Percentiles rank a stretch among this genome's conserved stretches.
phyloP scores from a whole-genome alignment of 257 asterid genomes.

The Jacaranda copaia region DNA sequence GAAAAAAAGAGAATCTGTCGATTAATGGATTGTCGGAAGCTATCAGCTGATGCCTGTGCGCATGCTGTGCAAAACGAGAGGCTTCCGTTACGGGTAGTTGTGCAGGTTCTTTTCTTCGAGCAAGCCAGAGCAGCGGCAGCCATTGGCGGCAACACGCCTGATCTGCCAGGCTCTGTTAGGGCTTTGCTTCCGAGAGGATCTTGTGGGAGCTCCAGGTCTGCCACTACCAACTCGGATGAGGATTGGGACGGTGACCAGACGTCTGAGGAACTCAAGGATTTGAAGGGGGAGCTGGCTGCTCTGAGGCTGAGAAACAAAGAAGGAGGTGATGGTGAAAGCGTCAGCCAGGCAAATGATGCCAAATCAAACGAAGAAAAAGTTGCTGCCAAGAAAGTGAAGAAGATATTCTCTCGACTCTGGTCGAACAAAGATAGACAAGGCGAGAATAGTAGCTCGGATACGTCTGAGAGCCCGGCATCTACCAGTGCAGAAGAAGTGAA shows the following conservation, averaged over 20 bases:
- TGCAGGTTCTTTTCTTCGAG: constrained; percentile 56
- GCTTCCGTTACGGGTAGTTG: constrained; percentile 56
- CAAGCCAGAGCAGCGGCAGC: constrained; percentile 58
- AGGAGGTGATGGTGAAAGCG: constrained; percentile 24
- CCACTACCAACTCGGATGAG: constrained; percentile 81
- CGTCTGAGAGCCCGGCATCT: constrained; percentile 84
- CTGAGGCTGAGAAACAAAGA: constrained; percentile 54
- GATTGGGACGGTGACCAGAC: constrained; percentile 80
- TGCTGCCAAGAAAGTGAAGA: constrained; percentile 56
- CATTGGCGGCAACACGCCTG: constrained; percentile 60
- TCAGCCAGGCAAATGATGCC: constrained; percentile 26
- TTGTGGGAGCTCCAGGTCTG: constrained; percentile 77
- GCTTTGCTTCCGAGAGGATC: constrained; percentile 65
- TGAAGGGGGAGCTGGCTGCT: constrained; percentile 65
- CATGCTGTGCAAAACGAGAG: constrained; percentile 62
- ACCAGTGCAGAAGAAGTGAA: constrained; percentile 64
- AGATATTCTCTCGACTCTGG: constrained; percentile 77
- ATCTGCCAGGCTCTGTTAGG: constrained; percentile 56
- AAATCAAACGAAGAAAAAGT: constrained; percentile 50
- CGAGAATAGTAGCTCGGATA: constrained; percentile 85
- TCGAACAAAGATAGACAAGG: constrained; percentile 70
- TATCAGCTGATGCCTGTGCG: constrained; percentile 49
- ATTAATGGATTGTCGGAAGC: constrained; percentile 54
- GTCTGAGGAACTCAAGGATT: constrained; percentile 73
- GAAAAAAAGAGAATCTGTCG: constrained; percentile 49